These are phyloP conservation scores for Pleodorina starrii DNA, from an alignment of 139 green algal genomes.

Conservation along the genomic window DNA sequence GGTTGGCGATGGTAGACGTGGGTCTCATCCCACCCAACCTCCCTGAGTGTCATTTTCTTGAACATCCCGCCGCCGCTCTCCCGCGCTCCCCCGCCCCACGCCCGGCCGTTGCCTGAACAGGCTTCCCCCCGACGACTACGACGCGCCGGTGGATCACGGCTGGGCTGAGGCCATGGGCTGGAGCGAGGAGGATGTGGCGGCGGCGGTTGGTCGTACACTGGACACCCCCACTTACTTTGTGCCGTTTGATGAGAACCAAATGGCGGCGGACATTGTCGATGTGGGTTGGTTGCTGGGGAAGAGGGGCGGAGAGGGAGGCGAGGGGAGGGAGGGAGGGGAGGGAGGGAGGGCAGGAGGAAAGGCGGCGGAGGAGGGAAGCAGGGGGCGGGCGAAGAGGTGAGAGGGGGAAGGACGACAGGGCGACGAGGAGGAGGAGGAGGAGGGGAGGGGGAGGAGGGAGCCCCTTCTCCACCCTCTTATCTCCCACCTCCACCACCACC, in stretches of 20 bases:
- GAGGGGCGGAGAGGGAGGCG: neutral
- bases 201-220: slow-evolving; percentile 17
- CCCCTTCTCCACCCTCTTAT: neutral
- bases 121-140: slow-evolving; percentile 51
- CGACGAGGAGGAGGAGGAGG: neutral
- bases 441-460: neutral
- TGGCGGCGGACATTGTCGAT: neutral
- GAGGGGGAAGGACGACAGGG: no score
- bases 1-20: neutral
- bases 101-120: slow-evolving; percentile 28
- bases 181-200: slow-evolving; percentile 42
- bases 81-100: neutral
- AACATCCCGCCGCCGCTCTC: neutral
- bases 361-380: neutral
- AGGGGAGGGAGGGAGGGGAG: neutral
- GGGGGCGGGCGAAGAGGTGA: neutral
- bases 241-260: neutral
- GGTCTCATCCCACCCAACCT: no score
- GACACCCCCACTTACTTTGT: slow-evolving; percentile 31
- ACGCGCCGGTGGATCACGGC: slow-evolving; percentile 52
- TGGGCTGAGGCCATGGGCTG: slow-evolving; percentile 50
- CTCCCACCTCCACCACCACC: no score
- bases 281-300: neutral
- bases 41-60: no score
- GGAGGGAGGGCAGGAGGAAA: neutral